A percentile compares a stretch with the other conserved stretches of the same genome.
These are phyloP conservation scores for Collybiopsis luxurians DNA, from an alignment of 768 basidiomycete species.

Conservation along the genomic window DNA sequence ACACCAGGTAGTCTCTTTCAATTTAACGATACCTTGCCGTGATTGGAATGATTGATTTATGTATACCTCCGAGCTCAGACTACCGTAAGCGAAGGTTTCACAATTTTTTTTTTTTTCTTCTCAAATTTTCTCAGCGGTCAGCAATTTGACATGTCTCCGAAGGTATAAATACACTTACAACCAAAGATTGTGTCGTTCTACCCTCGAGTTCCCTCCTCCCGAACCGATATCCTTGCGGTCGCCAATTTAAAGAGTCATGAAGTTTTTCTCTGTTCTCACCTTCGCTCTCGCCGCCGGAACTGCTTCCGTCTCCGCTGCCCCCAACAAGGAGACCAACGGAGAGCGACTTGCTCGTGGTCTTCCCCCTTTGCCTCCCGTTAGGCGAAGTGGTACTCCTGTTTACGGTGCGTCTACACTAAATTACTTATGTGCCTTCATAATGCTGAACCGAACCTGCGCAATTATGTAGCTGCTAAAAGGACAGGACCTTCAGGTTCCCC, in stretches of 20 bases:
- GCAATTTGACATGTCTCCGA: too few species aligned
- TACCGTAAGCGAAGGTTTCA: too few species aligned
- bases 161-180: not conserved
- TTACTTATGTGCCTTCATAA: not conserved
- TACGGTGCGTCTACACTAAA: conserved; percentile 23
- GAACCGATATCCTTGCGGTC: conserved; percentile 3
- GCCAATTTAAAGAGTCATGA: conserved; percentile 25
- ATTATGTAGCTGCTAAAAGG: conserved; percentile 31
- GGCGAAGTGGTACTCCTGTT: conserved; percentile 29
- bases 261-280: conserved; percentile 37
- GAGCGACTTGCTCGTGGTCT: conserved; percentile 53
- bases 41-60: too few species aligned
- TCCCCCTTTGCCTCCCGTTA: conserved; percentile 42
- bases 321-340: conserved; percentile 44
- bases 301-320: conserved; percentile 30
- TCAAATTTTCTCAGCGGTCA: too few species aligned
- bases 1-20: too few species aligned
- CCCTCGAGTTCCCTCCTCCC: not conserved
- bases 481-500: conserved; percentile 32
- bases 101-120: too few species aligned
- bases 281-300: conserved; percentile 35
- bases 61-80: too few species aligned
- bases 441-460: not conserved
- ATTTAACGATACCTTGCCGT: too few species aligned
- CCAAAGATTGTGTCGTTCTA: not conserved